Evolutionary conservation across 345 rosid species (phyloP).

Genomic region (Lepidium sativum): DNA sequence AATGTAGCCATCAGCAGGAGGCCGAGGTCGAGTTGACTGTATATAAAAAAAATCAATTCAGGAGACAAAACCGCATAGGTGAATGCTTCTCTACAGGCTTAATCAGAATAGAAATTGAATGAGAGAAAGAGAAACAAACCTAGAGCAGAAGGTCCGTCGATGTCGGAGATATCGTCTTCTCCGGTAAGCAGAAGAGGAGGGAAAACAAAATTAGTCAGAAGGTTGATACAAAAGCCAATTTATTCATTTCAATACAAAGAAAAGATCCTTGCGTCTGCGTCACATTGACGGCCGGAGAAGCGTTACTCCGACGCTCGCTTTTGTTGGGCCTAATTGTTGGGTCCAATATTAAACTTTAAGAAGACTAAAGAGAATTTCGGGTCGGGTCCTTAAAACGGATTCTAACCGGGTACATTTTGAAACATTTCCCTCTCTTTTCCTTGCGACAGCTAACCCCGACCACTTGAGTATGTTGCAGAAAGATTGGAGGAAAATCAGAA

Average conservation of each 20-base stretch:
- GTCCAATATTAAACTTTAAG: neutral
- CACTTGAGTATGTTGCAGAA: neutral
- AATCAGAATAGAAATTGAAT: neutral
- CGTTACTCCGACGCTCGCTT: slow-evolving; percentile 23
- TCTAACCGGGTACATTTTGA: neutral
- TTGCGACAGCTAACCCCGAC: neutral
- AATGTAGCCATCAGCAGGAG: slow-evolving; percentile 48
- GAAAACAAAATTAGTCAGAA: neutral
- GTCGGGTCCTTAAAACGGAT: neutral
- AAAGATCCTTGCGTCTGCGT: too few species aligned
- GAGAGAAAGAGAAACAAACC: neutral
- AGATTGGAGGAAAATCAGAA: neutral
- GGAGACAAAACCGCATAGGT: neutral
- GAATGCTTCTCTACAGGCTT: neutral
- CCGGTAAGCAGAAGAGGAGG: slow-evolving; percentile 15
- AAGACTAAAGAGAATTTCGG: neutral
- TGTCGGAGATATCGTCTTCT: neutral
- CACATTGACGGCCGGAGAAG: neutral
- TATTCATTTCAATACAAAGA: too few species aligned
- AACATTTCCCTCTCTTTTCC: slow-evolving; percentile 1
- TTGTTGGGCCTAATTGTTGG: neutral
- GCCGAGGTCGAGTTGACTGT: neutral
- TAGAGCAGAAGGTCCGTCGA: neutral
- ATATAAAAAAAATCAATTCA: neutral
- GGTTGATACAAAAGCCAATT: neutral